Base-by-base conservation (phyloP, 2,329 filamentous ascomycete genomes). In the Fusarium cyanostomum region DNA sequence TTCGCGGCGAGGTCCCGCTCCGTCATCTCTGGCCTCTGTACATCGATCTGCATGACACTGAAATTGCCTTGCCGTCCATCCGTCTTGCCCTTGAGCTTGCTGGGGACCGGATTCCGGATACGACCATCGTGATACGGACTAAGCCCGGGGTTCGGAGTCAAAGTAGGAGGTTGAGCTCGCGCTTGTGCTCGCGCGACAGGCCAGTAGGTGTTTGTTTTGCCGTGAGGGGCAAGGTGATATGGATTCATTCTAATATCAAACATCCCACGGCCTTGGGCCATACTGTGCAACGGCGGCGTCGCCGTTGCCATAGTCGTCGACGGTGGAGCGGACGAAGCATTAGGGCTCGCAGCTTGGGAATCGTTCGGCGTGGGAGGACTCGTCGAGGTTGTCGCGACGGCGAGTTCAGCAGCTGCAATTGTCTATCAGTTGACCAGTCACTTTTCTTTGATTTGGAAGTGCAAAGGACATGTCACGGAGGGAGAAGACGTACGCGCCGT, bases 21-120 rank as follows among this genome's bases (percentile, higher is more conserved):
- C 46, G 81, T 76, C 34, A 81, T 79, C 55, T 81, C 79, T 60
- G 77, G 75, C 70, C 75, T 79, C 53, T 76, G 69, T 24, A 85
- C 77, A 30, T 83, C 81, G 78, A 89, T 87, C 54, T 87, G 84
- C 81, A 89, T 87, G 35, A 89, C 84, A 41, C 81, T 79, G 71
- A 89, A 89, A 64, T 87, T 87, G 26, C 86, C 86, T 58, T 84
- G 84, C 67, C 81, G 82, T 24, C 79, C 77, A 62, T 84, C 81
- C 16, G 83, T 82, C 64, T 83, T 84, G 58, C 84, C 84, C 70
- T 88, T 86, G 51, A 89, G 77, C 71, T 87, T 88, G 72, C 82
- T 86, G 5, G 87, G 86, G 3, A 89, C 81, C 2, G 86, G 84
- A 59, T 87, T 87, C 54, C 83, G 74, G 44, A 76, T 70, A 28